Conservation (phyloP, 805 yeast species). For the Blastobotrys peoriensis region DNA sequence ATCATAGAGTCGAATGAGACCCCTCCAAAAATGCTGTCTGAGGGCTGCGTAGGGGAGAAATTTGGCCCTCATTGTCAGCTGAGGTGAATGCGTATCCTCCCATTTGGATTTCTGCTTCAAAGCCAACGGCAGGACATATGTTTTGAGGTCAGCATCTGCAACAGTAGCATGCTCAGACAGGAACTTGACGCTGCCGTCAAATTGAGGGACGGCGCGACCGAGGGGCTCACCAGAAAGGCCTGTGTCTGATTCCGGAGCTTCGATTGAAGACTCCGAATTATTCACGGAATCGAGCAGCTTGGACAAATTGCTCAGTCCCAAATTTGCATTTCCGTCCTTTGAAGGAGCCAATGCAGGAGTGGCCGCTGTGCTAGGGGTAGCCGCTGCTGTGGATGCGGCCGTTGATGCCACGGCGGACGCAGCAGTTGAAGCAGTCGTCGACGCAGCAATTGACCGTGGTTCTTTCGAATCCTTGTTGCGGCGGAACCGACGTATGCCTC, state of each 20-base stretch:
- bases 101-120: constrained; percentile 24
- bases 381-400: background rate
- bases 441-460: too few relatives aligned
- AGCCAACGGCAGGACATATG: constrained; percentile 35
- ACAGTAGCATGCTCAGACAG: background rate
- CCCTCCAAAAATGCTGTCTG: constrained; percentile 64
- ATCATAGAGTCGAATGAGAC: constrained; percentile 51
- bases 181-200: background rate
- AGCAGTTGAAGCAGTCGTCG: background rate
- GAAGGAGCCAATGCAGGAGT: too few relatives aligned
- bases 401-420: background rate
- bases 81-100: constrained; percentile 43
- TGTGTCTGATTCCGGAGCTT: background rate
- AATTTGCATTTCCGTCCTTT: too few relatives aligned
- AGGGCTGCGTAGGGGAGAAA: constrained; percentile 61
- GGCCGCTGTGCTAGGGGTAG: background rate
- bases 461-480: background rate
- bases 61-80: constrained; percentile 52
- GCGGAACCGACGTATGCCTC: background rate
- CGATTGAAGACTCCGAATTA: background rate
- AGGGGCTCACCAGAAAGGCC: constrained; percentile 8
- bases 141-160: constrained; percentile 1
- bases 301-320: too few relatives aligned
- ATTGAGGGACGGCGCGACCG: constrained; percentile 1
- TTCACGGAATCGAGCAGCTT: too few relatives aligned